Evolutionary conservation across 495 filamentous ascomycete genomes (phyloP).

Genomic region (Opeltia flavorubescens): DNA sequence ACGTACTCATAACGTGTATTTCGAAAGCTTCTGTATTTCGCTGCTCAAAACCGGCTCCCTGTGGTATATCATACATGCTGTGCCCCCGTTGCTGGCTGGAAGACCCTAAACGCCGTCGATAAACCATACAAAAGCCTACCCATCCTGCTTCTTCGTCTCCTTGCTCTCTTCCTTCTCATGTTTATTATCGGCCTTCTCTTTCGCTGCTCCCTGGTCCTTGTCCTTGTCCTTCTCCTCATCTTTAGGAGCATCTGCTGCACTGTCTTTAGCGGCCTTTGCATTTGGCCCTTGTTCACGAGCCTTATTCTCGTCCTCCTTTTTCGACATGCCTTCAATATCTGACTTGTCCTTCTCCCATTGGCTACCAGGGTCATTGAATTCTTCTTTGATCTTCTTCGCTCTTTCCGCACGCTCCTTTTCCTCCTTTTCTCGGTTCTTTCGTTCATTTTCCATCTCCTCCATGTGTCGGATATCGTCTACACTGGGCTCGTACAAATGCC

Average conservation of each 20-base stretch:
- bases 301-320: slow-evolving; percentile 34
- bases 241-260: slow-evolving; percentile 1
- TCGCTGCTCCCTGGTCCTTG: not conserved
- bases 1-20: no score
- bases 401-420: slow-evolving; percentile 54
- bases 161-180: not conserved
- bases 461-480: slow-evolving; percentile 96
- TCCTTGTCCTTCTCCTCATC: slow-evolving; percentile 18
- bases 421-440: slow-evolving; percentile 54
- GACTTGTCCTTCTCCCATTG: slow-evolving; percentile 79
- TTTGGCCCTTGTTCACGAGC: slow-evolving; percentile 25
- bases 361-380: slow-evolving; percentile 51
- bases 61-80: not conserved
- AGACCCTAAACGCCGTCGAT: not conserved
- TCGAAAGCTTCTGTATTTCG: no score
- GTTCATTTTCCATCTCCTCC: slow-evolving; percentile 88
- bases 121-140: not conserved
- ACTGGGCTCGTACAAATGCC: slow-evolving; percentile 98
- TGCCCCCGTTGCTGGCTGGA: not conserved
- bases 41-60: not conserved
- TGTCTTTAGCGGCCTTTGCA: slow-evolving; percentile 14
- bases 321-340: slow-evolving; percentile 51
- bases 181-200: not conserved
- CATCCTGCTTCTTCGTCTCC: not conserved
- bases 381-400: slow-evolving; percentile 51